Evolutionary conservation across 352 stramenopile genomes (phyloP), one percentile per base, ranked within the genome.

Genomic region (Phytophthora syringae): DNA sequence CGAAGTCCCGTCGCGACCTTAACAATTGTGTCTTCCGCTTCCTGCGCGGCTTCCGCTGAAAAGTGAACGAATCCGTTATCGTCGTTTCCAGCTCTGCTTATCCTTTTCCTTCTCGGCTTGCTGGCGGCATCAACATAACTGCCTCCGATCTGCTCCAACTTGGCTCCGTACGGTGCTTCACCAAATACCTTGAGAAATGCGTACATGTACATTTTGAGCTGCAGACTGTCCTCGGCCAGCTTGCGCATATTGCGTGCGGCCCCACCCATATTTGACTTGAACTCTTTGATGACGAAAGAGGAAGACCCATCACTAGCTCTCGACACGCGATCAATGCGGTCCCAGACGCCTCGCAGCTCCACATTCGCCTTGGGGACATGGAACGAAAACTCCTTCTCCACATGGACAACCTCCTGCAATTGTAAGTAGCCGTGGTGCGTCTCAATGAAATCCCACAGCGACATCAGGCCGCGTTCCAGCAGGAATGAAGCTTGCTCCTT

Each of bases 141-240:
- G n/a, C 55, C 67, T 7, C 82, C 77, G 51, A 92, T 82, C 63
- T 91, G 67, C 52, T 92, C 74, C 52, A 95, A 60, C 3, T 76
- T 70, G 10, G 83, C 82, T 6, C 85, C 85, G 21, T 71, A 70
- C 7, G 85, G 85, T 7, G 76, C 52, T n/a, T 72, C 51, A 3
- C 80, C 82, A 28, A 88, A 81, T 6, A 92, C 61, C n/a, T 74
- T 63, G 32, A 76, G 69, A 51, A 84, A 94, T 18, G 87, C 87
- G 47, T 89, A 85, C 82, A 93, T 77, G 63, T 95, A 95, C 49
- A 93, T 61, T 70, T 94, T 81, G 15, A 95, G 77, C 70, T 95
- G 87, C 2, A 94, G 69, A 52, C 86, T 95, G n/a, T 90, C 70
- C 18, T 70, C 56, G 11, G 85, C 82, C 2, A 88, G 57, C 42